Base-by-base conservation (phyloP, 2,329 filamentous ascomycete species). In the Dactylellina parvicollis region DNA sequence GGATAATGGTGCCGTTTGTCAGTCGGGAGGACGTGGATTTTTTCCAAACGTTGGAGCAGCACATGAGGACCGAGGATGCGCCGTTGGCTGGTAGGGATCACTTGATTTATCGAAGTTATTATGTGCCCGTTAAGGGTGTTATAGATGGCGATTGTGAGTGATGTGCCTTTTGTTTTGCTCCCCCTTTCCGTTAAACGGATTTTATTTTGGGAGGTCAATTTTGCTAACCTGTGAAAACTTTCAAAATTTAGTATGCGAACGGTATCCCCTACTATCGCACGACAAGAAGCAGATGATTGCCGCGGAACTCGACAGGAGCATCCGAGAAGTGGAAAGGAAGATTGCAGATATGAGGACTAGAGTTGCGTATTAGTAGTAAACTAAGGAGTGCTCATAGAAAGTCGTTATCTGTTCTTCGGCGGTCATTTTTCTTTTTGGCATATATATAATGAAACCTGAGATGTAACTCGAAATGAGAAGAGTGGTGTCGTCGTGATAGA, bases 241-340 rank as follows among this genome's bases (percentile, higher is more conserved):
- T n/a, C 34, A 24, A 2, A 4, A 32, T 67, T 28, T 62, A 78
- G 77, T 99, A 40, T 96, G 95, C 78, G 95, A 99, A 84, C 87
- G 92, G 77, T 99, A 92, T 81, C 87, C 92, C 69, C 83, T 95
- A 71, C 84, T 99, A 73, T 86, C 90, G 24, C 90, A 89, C 77
- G 94, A 97, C 78, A 93, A 92, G 84, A 96, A 97, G 85, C 89
- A 92, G 81, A 92, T 93, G 87, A 96, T 99, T 83, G 94, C 94
- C 1, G 92, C 87, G 55, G 94, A 98, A 81, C 82, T 98, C 77
- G 95, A 98, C 81, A 89, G 95, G 69, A 94, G 91, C 42, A 89
- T 97, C 62, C 84, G 92, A 77, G 92, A 98, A 82, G 95, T 99
- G 79, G 96, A 99, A 84, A 89, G 95, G 79, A 97, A 97, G 83